Conservation (phyloP, 2,329 filamentous ascomycete genomes). For the Xylariaceae sp. region DNA sequence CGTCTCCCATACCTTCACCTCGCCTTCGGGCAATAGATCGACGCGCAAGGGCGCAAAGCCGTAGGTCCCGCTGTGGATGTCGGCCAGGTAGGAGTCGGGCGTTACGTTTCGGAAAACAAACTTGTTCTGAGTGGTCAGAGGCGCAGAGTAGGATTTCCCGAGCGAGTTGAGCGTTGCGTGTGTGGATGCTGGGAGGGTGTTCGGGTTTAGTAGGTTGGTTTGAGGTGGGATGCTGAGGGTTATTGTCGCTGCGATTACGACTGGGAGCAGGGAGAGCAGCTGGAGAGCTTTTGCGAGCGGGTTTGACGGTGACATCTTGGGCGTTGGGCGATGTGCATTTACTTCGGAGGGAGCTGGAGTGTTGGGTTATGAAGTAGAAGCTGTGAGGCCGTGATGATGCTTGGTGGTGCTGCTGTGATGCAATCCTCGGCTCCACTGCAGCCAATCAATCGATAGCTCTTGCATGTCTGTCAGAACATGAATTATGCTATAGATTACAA, state of each 20-base stretch:
- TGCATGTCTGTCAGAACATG: too few relatives aligned
- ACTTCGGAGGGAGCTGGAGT: too few relatives aligned
- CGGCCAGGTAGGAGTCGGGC: constrained; percentile 74
- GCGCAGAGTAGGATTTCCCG: constrained; percentile 46
- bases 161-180: constrained; percentile 58
- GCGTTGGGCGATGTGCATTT: neutral
- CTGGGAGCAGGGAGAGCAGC: constrained; percentile 22
- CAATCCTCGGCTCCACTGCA: too few relatives aligned
- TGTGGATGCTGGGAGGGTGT: constrained; percentile 57
- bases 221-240: constrained; percentile 44
- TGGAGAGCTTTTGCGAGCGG: constrained; percentile 37
- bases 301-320: constrained; percentile 13
- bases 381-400: too few relatives aligned
- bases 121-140: constrained; percentile 64
- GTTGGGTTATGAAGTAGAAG: too few relatives aligned
- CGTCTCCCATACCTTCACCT: constrained; percentile 73
- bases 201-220: constrained; percentile 44
- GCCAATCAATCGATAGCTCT: too few relatives aligned
- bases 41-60: constrained; percentile 77
- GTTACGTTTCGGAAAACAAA: constrained; percentile 75
- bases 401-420: too few relatives aligned
- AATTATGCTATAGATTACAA: too few relatives aligned
- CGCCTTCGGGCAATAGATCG: constrained; percentile 53
- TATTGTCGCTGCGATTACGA: constrained; percentile 38
- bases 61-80: constrained; percentile 72